Conservation (phyloP, 495 filamentous ascomycete species). For the Neurospora sp. region DNA sequence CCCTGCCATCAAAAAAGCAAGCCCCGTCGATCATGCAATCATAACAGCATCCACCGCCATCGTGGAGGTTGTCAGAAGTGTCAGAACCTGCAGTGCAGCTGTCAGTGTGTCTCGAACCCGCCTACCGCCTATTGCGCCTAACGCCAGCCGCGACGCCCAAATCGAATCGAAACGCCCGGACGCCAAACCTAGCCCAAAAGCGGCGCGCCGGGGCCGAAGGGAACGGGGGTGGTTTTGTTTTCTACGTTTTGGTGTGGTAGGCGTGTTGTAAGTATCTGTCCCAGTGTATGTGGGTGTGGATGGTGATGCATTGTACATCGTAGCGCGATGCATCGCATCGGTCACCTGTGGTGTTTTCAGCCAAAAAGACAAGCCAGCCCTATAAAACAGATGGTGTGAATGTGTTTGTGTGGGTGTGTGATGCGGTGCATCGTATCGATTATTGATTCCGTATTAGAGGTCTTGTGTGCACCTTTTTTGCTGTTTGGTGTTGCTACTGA, state of each 20-base stretch:
- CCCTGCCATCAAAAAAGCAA: neutral
- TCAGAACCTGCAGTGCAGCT: neutral
- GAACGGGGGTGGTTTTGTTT: neutral
- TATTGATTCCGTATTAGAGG: neutral
- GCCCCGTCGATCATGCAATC: neutral
- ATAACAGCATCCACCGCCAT: neutral
- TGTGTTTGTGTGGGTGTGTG: neutral
- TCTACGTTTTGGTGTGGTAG: neutral
- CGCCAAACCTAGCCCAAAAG: neutral
- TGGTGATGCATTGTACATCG: neutral
- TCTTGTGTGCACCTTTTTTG: neutral
- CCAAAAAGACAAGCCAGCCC: neutral
- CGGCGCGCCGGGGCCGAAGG: neutral
- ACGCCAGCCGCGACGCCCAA: neutral
- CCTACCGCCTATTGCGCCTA: neutral
- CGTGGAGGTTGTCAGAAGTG: neutral
- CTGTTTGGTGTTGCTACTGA: neutral
- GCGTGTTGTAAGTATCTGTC: neutral
- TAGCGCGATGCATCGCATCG: neutral
- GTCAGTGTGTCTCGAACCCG: neutral
- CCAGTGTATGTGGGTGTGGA: neutral
- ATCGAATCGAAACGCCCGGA: neutral
- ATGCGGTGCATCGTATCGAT: neutral
- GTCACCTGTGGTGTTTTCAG: neutral
- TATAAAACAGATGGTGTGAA: neutral